A percentile compares a stretch with the other conserved stretches of the same genome.
Evolutionary conservation across 1,284 basidiomycete genomes (phyloP).

Genomic region (Leucoagaricus sp.): DNA sequence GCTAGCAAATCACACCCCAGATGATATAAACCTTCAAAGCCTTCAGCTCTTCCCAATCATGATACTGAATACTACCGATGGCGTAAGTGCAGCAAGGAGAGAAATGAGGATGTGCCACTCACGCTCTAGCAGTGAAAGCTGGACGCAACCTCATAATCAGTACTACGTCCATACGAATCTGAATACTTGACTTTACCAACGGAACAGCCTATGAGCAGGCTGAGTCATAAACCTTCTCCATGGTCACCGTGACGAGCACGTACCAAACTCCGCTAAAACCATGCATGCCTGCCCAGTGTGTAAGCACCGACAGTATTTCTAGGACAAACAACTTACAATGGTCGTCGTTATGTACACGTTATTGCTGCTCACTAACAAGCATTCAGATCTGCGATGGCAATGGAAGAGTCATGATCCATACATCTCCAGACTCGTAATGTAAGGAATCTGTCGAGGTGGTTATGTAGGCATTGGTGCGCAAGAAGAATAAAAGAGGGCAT

Average conservation of each 20-base stretch:
- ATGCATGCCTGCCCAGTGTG: conserved; percentile 32
- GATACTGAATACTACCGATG: conserved; percentile 36
- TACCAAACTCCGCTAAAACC: conserved; percentile 51
- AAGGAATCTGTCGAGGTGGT: conserved; percentile 46
- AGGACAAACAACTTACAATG: conserved; percentile 34
- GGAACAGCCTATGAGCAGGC: conserved; percentile 36
- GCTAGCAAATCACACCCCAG: too few species aligned
- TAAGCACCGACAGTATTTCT: not conserved
- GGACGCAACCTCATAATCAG: not conserved
- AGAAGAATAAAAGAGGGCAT: too few species aligned
- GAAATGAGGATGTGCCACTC: conserved; percentile 18
- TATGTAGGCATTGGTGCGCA: conserved; percentile 12
- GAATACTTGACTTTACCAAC: conserved; percentile 25
- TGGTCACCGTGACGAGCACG: conserved; percentile 11
- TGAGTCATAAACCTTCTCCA: not conserved
- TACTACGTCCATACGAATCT: not conserved
- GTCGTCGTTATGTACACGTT: conserved; percentile 41
- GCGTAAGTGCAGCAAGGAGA: not conserved
- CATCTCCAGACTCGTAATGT: conserved; percentile 54
- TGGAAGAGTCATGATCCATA: conserved; percentile 27
- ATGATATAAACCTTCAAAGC: conserved; percentile 48
- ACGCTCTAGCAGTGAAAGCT: conserved; percentile 50
- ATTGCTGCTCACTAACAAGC: conserved; percentile 44
- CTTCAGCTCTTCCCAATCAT: conserved; percentile 46
- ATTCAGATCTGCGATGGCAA: not conserved